These are phyloP conservation scores for Trichoderma asperelloides DNA, from an alignment of 495 filamentous ascomycete genomes.

Conservation along the genomic window DNA sequence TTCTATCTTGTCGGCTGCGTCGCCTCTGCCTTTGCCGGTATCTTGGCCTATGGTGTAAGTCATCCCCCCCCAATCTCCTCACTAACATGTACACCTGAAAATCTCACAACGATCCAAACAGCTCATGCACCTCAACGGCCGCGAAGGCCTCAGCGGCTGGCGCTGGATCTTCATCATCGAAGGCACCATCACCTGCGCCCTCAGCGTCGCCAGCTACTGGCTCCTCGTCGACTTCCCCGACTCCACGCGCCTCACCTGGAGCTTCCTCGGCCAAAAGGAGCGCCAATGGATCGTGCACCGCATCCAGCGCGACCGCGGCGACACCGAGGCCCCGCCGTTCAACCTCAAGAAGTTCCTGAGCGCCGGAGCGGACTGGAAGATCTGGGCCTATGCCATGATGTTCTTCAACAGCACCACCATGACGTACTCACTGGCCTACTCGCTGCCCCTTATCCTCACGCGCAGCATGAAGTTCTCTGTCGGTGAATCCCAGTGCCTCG, in stretches of 20 bases:
- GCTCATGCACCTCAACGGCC: conserved; percentile 50
- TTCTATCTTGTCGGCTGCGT: conserved; percentile 59
- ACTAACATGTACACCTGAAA: neutral
- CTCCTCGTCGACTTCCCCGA: conserved; percentile 56
- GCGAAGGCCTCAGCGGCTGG: conserved; percentile 46
- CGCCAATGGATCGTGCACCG: conserved; percentile 48
- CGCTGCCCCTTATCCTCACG: conserved; percentile 55
- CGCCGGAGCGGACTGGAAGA: conserved; percentile 44
- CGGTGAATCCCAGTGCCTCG: conserved; percentile 50
- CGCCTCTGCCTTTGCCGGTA: conserved; percentile 52
- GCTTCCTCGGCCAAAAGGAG: conserved; percentile 41
- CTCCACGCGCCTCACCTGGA: conserved; percentile 39
- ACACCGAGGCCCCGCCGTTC: conserved; percentile 44
- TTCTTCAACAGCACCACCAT: conserved; percentile 52
- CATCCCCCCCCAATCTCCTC: neutral
- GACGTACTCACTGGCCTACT: conserved; percentile 58
- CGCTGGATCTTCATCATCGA: conserved; percentile 58
- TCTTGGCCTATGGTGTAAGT: conserved; percentile 50
- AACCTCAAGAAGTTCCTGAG: conserved; percentile 39
- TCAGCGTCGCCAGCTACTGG: conserved; percentile 40
- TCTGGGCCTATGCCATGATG: conserved; percentile 53
- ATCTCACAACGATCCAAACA: conserved; percentile 5
- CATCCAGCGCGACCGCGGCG: conserved; percentile 49
- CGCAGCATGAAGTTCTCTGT: conserved; percentile 49
- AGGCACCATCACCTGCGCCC: conserved; percentile 39